These are phyloP conservation scores for Debaryomycetaceae sp. DNA, from an alignment of 1,139 yeast species.

Conservation along the genomic window DNA sequence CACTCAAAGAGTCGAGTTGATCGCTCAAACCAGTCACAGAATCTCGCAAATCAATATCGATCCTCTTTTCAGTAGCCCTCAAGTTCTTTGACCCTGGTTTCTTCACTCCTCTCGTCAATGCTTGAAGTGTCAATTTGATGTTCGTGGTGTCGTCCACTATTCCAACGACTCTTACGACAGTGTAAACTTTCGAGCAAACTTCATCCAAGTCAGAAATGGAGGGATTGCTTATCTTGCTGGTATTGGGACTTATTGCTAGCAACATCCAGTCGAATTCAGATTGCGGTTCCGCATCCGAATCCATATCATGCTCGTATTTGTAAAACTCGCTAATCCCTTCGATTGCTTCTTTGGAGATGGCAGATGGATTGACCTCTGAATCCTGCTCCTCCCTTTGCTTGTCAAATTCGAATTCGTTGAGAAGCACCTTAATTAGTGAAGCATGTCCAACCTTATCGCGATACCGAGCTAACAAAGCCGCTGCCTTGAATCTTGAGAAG, in stretches of 20 bases:
- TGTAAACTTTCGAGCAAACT: constrained; percentile 24
- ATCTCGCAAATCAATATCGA: constrained; percentile 26
- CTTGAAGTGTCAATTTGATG: constrained; percentile 50
- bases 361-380: constrained; percentile 17
- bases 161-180: constrained; percentile 50
- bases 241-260: constrained; percentile 40
- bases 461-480: constrained; percentile 41
- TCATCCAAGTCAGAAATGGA: constrained; percentile 10
- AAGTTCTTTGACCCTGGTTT: constrained; percentile 9
- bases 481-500: constrained; percentile 47
- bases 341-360: constrained; percentile 32
- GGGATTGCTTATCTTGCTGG: constrained; percentile 31
- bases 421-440: constrained; percentile 28
- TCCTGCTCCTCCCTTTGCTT: constrained; percentile 15
- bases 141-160: constrained; percentile 44
- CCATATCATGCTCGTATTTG: constrained; percentile 16
- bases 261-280: constrained; percentile 37
- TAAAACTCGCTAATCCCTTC: constrained; percentile 32
- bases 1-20: constrained; percentile 23
- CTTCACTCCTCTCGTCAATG: constrained; percentile 44
- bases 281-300: constrained; percentile 10
- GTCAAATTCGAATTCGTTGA: constrained; percentile 34
- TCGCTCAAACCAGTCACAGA: constrained; percentile 14
- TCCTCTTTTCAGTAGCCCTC: constrained; percentile 26
- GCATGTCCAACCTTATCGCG: constrained; percentile 26